These are phyloP conservation scores for Boletus edulis DNA, from an alignment of 768 basidiomycete genomes.

Conservation along the genomic window DNA sequence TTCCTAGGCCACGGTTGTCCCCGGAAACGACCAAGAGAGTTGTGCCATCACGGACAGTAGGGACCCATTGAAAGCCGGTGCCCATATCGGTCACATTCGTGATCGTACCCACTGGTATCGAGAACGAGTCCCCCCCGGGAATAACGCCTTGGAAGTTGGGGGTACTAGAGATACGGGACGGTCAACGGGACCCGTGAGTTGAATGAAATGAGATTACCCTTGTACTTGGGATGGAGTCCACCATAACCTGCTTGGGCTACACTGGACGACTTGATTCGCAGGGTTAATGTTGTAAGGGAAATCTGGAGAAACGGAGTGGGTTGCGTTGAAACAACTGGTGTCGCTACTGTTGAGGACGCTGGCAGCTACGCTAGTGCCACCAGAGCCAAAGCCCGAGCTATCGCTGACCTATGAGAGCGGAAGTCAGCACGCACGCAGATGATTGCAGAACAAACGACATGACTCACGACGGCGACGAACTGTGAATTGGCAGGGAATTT, in stretches of 20 bases:
- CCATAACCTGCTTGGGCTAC: conserved; percentile 59
- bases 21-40: conserved; percentile 66
- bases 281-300: conserved; percentile 66
- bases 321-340: conserved; percentile 58
- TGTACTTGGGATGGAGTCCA: conserved; percentile 53
- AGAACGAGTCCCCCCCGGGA: conserved; percentile 76
- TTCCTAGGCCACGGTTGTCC: conserved; percentile 64
- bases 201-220: conserved; percentile 41
- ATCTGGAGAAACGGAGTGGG: conserved; percentile 42
- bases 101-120: conserved; percentile 50
- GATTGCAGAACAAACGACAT: background rate
- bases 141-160: conserved; percentile 71
- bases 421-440: background rate
- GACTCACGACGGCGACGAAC: conserved; percentile 73
- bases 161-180: conserved; percentile 35
- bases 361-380: conserved; percentile 70
- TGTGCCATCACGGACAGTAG: conserved; percentile 61
- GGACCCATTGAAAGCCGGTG: conserved; percentile 69
- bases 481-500: conserved; percentile 66
- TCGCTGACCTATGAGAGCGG: conserved; percentile 51
- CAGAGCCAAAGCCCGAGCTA: conserved; percentile 58
- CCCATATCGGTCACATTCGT: conserved; percentile 45
- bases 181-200: background rate
- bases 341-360: conserved; percentile 51
- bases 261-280: conserved; percentile 63